Conservation (phyloP, 1,284 basidiomycete species). For the Sanguinoderma infundibulare region DNA sequence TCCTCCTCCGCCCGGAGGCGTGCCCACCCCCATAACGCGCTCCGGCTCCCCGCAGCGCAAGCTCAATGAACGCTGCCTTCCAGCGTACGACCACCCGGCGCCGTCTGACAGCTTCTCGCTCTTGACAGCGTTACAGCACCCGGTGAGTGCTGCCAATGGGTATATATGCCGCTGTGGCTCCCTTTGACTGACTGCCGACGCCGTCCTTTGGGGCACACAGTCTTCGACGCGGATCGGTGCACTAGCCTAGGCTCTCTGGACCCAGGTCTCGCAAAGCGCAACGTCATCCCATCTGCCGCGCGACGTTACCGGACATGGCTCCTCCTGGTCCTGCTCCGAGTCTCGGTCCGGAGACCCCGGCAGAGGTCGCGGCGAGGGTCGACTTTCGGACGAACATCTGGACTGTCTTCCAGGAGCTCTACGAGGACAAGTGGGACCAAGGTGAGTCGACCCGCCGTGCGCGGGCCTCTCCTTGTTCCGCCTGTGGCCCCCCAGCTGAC, state of each 20-base stretch:
- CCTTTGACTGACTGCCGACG: conserved; percentile 1
- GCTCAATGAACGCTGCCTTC: conserved; percentile 19
- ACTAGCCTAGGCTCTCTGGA: not conserved
- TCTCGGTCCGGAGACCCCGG: conserved; percentile 26
- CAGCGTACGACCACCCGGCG: conserved; percentile 4
- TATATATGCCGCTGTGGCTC: conserved; percentile 12
- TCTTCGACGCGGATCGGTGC: not conserved
- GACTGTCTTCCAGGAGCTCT: conserved; percentile 35
- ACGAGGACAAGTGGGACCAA: conserved; percentile 39
- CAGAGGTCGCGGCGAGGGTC: conserved; percentile 32
- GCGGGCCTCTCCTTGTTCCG: not conserved
- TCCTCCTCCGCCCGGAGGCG: not conserved
- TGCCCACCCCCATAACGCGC: conserved; percentile 1
- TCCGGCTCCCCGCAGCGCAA: conserved; percentile 11
- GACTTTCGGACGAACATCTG: conserved; percentile 36
- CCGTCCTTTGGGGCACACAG: too few species aligned
- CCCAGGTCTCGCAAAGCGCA: not conserved
- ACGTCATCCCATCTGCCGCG: not conserved
- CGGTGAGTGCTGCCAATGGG: conserved; percentile 14
- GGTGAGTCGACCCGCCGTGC: conserved; percentile 18
- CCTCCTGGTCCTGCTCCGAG: not conserved
- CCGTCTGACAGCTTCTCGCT: conserved; percentile 24
- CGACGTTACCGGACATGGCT: not conserved
- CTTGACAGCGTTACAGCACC: conserved; percentile 25
- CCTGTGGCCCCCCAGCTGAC: not conserved